These are phyloP conservation scores for Chlorophyllum brunneum DNA, from an alignment of 768 basidiomycete species.

Conservation along the genomic window DNA sequence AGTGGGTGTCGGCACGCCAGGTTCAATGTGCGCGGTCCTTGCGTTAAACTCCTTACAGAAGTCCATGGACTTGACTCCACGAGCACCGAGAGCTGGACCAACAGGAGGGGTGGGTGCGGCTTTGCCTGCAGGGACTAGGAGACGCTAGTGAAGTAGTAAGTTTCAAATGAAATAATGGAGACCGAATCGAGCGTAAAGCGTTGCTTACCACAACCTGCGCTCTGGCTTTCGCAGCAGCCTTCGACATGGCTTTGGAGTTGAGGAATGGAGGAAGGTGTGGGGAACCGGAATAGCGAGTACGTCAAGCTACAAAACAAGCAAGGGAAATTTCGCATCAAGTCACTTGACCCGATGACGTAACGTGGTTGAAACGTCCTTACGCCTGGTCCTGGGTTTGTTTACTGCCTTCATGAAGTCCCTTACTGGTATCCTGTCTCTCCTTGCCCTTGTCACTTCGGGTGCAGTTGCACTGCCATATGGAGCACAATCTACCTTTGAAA, in stretches of 20 bases:
- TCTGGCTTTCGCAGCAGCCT: constrained; percentile 53
- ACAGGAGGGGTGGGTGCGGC: constrained; percentile 95
- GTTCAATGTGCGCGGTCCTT: constrained; percentile 83
- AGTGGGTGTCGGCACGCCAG: constrained; percentile 88
- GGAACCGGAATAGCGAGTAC: background rate
- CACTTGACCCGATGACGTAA: constrained; percentile 15
- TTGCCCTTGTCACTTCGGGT: constrained; percentile 37
- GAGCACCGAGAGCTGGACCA: constrained; percentile 94
- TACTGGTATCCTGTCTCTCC: constrained; percentile 38
- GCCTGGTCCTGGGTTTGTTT: background rate
- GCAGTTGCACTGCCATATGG: constrained; percentile 26
- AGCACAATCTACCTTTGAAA: constrained; percentile 31
- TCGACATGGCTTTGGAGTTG: constrained; percentile 53
- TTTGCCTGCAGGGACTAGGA: constrained; percentile 89
- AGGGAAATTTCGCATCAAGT: constrained; percentile 3
- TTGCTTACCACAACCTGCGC: constrained; percentile 76
- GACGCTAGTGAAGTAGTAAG: constrained; percentile 45
- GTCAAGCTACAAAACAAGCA: background rate
- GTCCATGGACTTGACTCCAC: constrained; percentile 99
- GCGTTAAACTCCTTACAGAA: constrained; percentile 99
- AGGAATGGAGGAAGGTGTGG: background rate
- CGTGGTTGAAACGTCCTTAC: background rate
- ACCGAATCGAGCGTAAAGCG: background rate
- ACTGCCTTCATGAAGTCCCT: constrained; percentile 46
- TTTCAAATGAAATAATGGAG: constrained; percentile 8